Conservation (phyloP, 2,329 filamentous ascomycete species). For the Venturia aucupariae region DNA sequence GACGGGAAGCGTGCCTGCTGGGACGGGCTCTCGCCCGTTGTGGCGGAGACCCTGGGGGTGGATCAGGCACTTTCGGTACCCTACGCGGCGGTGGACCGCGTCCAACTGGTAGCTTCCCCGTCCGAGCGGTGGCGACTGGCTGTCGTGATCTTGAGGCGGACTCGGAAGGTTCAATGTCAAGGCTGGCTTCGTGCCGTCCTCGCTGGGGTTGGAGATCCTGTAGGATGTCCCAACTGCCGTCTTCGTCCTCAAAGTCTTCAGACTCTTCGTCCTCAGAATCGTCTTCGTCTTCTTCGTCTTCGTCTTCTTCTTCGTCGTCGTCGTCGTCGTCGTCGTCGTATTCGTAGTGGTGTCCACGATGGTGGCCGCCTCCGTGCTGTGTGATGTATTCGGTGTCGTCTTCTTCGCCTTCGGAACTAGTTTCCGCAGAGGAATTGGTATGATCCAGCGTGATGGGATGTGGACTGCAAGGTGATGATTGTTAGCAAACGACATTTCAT, state of each 20-base stretch:
- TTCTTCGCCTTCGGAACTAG: constrained; percentile 9
- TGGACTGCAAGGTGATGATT: background rate
- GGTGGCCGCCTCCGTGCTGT: background rate
- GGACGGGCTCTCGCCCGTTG: constrained; percentile 22
- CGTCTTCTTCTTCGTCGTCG: constrained; percentile 3
- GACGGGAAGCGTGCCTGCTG: constrained; percentile 21
- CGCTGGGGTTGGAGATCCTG: constrained; percentile 8
- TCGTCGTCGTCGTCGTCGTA: constrained; percentile 12
- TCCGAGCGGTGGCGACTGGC: background rate
- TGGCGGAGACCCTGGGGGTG: constrained; percentile 24
- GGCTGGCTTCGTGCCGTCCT: constrained; percentile 26
- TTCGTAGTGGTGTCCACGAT: background rate
- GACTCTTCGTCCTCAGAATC: constrained; percentile 10
- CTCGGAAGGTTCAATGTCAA: constrained; percentile 41
- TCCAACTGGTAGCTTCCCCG: constrained; percentile 5
- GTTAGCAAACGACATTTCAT: background rate
- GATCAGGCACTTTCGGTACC: constrained; percentile 14
- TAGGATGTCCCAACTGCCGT: constrained; percentile 13
- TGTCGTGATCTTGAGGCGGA: constrained; percentile 33
- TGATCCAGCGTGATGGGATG: constrained; percentile 12
- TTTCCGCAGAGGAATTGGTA: constrained; percentile 7
- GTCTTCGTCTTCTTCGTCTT: background rate
- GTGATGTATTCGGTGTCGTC: constrained; percentile 9
- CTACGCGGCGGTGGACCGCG: constrained; percentile 9
- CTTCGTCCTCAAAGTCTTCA: constrained; percentile 9